Evolutionary conservation across 75 land plant genomes (phyloP).

Genomic region (Pinus tabuliformis): DNA sequence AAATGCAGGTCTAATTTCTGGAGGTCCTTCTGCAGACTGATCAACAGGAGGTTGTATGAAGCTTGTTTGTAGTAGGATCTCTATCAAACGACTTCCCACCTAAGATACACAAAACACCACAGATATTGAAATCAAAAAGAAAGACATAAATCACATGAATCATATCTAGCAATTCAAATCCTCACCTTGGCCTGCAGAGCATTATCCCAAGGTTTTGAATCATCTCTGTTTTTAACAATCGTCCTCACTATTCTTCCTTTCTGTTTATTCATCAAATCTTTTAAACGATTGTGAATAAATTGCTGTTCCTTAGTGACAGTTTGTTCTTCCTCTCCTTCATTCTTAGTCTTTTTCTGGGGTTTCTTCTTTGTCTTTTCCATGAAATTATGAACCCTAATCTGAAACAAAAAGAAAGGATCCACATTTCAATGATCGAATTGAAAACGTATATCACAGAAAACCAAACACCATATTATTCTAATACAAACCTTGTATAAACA

Average conservation of each 20-base stretch:
- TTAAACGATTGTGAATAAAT: slow-evolving; percentile 49
- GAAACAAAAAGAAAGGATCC: slow-evolving; percentile 9
- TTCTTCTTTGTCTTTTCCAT: slow-evolving; percentile 51
- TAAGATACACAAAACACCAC: slow-evolving; percentile 19
- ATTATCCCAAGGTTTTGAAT: slow-evolving; percentile 70
- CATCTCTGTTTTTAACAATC: slow-evolving; percentile 49
- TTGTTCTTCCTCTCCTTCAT: slow-evolving; percentile 23
- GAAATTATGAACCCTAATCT: slow-evolving; percentile 55
- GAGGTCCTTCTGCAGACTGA: slow-evolving; percentile 58
- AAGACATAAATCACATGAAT: not conserved
- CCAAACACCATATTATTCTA: not conserved
- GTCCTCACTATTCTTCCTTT: slow-evolving; percentile 37
- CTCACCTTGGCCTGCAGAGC: slow-evolving; percentile 65
- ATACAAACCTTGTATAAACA: not conserved
- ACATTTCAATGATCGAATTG: not conserved
- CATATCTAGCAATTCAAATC: not conserved
- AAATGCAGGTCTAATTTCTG: slow-evolving; percentile 92
- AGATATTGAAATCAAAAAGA: not conserved
- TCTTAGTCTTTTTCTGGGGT: slow-evolving; percentile 10
- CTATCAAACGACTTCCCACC: slow-evolving; percentile 84
- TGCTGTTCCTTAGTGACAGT: slow-evolving; percentile 23
- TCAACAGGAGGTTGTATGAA: slow-evolving; percentile 79
- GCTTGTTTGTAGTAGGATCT: slow-evolving; percentile 68
- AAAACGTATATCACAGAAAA: not conserved
- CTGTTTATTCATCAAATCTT: slow-evolving; percentile 58